Conservation (phyloP, 2,329 filamentous ascomycete genomes). For the Mycosphaerella sp. region DNA sequence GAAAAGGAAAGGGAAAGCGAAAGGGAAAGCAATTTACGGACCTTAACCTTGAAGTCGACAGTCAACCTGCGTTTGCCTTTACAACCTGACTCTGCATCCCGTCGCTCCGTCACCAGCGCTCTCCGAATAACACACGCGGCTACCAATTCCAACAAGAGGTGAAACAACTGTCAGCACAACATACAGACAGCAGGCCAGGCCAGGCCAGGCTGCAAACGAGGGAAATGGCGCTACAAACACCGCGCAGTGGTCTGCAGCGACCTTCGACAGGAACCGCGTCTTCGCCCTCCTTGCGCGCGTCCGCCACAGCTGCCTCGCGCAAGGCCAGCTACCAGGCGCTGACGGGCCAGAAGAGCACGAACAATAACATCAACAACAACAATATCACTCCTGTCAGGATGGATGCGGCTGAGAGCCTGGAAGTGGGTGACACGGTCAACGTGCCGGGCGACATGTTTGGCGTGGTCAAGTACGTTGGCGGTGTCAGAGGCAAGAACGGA, state of each 20-base stretch:
- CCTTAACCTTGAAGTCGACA: too few relatives aligned
- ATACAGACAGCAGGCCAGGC: too few relatives aligned
- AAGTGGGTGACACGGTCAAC: slow-evolving; percentile 78
- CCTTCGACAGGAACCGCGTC: slow-evolving; percentile 40
- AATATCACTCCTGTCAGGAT: slow-evolving; percentile 34
- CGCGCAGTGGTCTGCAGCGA: slow-evolving; percentile 35
- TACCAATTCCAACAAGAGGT: neutral
- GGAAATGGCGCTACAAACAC: slow-evolving; percentile 40
- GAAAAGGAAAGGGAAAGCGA: too few relatives aligned
- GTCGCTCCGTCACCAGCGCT: too few relatives aligned
- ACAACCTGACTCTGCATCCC: too few relatives aligned
- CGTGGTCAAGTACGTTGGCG: slow-evolving; percentile 79
- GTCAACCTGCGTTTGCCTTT: too few relatives aligned
- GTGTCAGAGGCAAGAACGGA: slow-evolving; percentile 82
- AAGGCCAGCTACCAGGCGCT: slow-evolving; percentile 68
- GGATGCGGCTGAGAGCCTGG: slow-evolving; percentile 51
- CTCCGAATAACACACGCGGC: too few relatives aligned
- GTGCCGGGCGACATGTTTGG: slow-evolving; percentile 92
- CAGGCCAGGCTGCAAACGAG: neutral
- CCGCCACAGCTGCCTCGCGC: slow-evolving; percentile 51
- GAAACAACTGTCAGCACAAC: neutral
- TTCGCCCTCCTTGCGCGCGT: slow-evolving; percentile 39
- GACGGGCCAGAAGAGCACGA: slow-evolving; percentile 51
- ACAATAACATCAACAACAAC: slow-evolving; percentile 26
- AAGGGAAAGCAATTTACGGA: too few relatives aligned